Evolutionary conservation across 2,329 filamentous ascomycete genomes (phyloP).

Genomic region (Penicillium olsonii): DNA sequence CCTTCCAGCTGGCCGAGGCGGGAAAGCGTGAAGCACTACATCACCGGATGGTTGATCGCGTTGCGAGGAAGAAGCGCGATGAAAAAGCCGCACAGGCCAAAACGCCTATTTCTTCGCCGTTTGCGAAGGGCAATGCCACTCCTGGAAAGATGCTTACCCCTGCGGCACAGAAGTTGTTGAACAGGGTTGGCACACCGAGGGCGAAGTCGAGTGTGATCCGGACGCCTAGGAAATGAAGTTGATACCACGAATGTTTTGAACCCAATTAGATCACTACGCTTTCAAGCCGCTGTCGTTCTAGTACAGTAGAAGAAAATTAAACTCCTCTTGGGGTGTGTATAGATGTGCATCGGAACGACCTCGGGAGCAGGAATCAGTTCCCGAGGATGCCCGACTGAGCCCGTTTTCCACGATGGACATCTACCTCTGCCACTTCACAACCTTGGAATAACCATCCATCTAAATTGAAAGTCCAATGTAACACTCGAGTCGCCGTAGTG

Average conservation of each 20-base stretch:
- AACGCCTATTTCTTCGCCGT: slow-evolving; percentile 38
- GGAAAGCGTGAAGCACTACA: slow-evolving; percentile 78
- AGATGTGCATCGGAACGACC: slow-evolving; percentile 14
- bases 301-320: too few species aligned
- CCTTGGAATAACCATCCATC: too few species aligned
- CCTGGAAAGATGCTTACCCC: slow-evolving; percentile 43
- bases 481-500: not conserved
- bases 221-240: slow-evolving; percentile 24
- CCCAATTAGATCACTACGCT: not conserved
- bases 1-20: slow-evolving; percentile 76
- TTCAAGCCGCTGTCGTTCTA: too few species aligned
- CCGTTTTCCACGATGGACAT: not conserved
- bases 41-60: slow-evolving; percentile 81
- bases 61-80: slow-evolving; percentile 69
- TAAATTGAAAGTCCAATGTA: not conserved
- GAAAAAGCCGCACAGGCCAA: slow-evolving; percentile 62
- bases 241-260: slow-evolving; percentile 16
- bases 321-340: too few species aligned
- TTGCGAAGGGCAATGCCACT: slow-evolving; percentile 6
- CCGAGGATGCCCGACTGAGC: slow-evolving; percentile 17
- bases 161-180: slow-evolving; percentile 45
- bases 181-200: slow-evolving; percentile 33
- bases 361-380: slow-evolving; percentile 19
- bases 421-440: not conserved
- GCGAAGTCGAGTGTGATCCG: slow-evolving; percentile 18